Base-by-base conservation (phyloP, 2,329 filamentous ascomycete genomes). In the Aspergillus candidus region DNA sequence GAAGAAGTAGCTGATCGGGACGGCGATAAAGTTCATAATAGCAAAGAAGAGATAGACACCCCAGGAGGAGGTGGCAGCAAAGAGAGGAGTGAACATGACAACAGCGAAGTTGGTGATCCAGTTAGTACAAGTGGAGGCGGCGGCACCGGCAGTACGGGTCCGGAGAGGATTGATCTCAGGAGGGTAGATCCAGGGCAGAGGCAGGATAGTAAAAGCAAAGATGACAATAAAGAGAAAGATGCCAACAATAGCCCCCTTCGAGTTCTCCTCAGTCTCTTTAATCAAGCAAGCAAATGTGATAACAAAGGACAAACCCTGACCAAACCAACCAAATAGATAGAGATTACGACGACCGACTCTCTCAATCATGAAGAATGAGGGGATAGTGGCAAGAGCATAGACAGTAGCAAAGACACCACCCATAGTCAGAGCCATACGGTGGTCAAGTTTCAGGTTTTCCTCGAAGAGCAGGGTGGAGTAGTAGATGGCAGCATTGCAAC, bases 171-270 rank as follows among this genome's bases (percentile, higher is more conserved):
- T 74, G 59, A 75, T 67, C 47, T 75, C 75, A 38, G 73, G 69
- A 0, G 72, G 63, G 47, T 65, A 62, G 41, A 62, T 48, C 79
- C 78, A 84, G 2, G 79, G 79, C 17, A 82, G 71, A 8, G 79
- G 78, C 4, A 82, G 59, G 72, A 76, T 79, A 1, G 78, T 82
- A 0, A 80, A 79, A 11, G 80, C 82, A 50, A 84, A 84, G 49
- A 79, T 81, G 6, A 74, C 74, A 50, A 84, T 84, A 62, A 83
- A 85, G 4, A 78, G 75, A 65, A 85, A 85, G 27, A 85, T 65
- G 44, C 80, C 81, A 1, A 83, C 79, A 6, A 71, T 55, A 13
- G 63, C 63, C 46, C 64, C 64, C 49, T 64, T 63, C 14, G 63
- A 47, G n/a, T 55, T 57, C 12, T 45, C 14, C 7, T 36, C 27